Conservation (phyloP, 2,329 filamentous ascomycete species). For the Orbilia blumenaviensis region DNA sequence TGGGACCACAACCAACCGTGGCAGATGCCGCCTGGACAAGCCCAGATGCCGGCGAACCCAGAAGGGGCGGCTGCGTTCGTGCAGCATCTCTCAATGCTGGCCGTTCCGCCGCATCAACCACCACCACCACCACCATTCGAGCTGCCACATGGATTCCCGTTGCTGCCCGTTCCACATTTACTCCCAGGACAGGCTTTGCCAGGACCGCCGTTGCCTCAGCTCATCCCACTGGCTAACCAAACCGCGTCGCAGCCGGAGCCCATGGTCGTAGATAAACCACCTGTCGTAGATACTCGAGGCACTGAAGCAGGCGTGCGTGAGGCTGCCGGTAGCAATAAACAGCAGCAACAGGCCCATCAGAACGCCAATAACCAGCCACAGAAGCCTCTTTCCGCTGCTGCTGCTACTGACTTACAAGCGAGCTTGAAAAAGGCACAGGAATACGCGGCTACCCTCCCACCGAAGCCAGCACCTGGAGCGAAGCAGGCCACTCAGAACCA, state of each 20-base stretch:
- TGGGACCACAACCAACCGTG: slow-evolving; percentile 35
- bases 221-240: slow-evolving; percentile 42
- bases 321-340: not conserved
- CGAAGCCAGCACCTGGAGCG: slow-evolving; percentile 23
- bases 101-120: slow-evolving; percentile 22
- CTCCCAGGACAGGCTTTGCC: slow-evolving; percentile 26
- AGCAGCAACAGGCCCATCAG: slow-evolving; percentile 22
- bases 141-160: slow-evolving; percentile 31
- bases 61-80: slow-evolving; percentile 36
- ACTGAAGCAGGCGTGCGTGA: slow-evolving; percentile 31
- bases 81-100: slow-evolving; percentile 41
- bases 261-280: slow-evolving; percentile 48
- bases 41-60: slow-evolving; percentile 20
- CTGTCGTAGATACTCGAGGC: slow-evolving; percentile 19
- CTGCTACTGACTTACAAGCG: slow-evolving; percentile 41
- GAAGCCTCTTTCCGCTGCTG: not conserved
- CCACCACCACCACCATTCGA: slow-evolving; percentile 23
- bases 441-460: slow-evolving; percentile 39
- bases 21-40: slow-evolving; percentile 27
- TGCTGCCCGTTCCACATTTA: slow-evolving; percentile 22
- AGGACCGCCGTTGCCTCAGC: slow-evolving; percentile 12
- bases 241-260: slow-evolving; percentile 29
- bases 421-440: slow-evolving; percentile 48
- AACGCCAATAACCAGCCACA: slow-evolving; percentile 9
- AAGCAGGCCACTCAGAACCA: slow-evolving; percentile 8